These are phyloP conservation scores for Metarhizium sp. DNA, from an alignment of 2,329 filamentous ascomycete genomes.

Conservation along the genomic window DNA sequence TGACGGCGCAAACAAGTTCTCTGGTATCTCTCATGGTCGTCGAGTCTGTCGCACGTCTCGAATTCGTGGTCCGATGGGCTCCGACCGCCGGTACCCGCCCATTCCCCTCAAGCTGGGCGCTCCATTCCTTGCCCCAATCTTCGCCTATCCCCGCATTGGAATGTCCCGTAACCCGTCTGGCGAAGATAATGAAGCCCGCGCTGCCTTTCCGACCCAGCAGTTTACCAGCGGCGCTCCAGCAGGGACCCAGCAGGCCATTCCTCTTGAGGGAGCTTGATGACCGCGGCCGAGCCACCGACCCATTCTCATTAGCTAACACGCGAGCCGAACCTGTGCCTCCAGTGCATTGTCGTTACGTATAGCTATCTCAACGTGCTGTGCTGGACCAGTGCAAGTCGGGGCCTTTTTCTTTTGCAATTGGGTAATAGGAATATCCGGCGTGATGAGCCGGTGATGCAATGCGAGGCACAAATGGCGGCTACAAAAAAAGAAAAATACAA, in stretches of 20 bases:
- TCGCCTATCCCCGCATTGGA: slow-evolving; percentile 2
- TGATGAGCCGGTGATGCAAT: too few relatives aligned
- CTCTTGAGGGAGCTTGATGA: not conserved
- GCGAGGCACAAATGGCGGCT: too few relatives aligned
- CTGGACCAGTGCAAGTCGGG: not conserved
- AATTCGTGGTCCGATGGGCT: slow-evolving; percentile 9
- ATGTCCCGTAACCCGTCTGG: too few relatives aligned
- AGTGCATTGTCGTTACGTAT: slow-evolving; percentile 2
- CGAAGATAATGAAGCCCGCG: not conserved
- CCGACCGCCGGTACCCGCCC: slow-evolving; percentile 14
- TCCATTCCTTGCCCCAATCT: slow-evolving; percentile 2
- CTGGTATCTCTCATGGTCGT: not conserved
- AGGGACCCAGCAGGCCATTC: not conserved
- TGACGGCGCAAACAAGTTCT: not conserved
- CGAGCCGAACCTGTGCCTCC: not conserved
- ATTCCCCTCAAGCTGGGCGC: too few relatives aligned
- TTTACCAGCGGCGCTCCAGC: not conserved
- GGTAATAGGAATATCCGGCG: too few relatives aligned
- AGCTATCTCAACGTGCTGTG: not conserved
- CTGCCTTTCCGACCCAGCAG: not conserved
- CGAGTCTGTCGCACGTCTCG: not conserved
- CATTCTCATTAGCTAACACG: slow-evolving; percentile 4
- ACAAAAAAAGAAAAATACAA: too few relatives aligned
- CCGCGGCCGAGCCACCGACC: not conserved
- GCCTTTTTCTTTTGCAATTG: too few relatives aligned